Conservation (phyloP, 2,329 filamentous ascomycete genomes). For the Lachnum nothofagi region DNA sequence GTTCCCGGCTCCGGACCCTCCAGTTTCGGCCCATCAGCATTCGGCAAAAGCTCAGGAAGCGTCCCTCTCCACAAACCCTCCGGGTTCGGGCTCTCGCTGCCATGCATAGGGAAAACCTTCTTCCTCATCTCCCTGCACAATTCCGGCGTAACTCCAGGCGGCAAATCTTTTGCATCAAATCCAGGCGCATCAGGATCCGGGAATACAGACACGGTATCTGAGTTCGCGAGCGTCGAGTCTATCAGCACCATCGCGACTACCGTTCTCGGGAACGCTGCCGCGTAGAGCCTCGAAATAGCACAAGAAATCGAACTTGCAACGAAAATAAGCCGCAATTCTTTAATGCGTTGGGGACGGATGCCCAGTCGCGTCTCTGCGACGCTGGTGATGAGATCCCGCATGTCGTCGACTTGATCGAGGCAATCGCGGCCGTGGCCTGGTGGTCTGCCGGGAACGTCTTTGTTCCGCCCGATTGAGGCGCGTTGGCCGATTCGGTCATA, state of each 20-base stretch:
- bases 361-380: conserved; percentile 7
- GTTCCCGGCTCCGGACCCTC: conserved; percentile 10
- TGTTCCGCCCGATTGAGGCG: conserved; percentile 1
- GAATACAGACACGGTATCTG: conserved; percentile 22
- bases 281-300: conserved; percentile 29
- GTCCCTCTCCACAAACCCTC: conserved; percentile 26
- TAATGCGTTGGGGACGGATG: not conserved
- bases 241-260: conserved; percentile 27
- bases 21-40: conserved; percentile 23
- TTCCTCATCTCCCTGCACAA: not conserved
- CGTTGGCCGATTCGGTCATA: conserved; percentile 24
- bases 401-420: conserved; percentile 18
- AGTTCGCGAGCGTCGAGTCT: conserved; percentile 27
- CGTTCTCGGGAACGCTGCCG: conserved; percentile 25
- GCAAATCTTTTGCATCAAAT: not conserved
- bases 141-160: not conserved
- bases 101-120: conserved; percentile 14
- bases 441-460: conserved; percentile 19
- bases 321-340: conserved; percentile 18
- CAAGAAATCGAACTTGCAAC: conserved; percentile 28
- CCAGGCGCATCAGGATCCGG: conserved; percentile 22
- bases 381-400: conserved; percentile 20
- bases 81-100: conserved; percentile 10
- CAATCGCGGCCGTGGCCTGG: conserved; percentile 24
- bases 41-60: conserved; percentile 22